These are phyloP conservation scores for Hygrocybe coccinea DNA, from an alignment of 768 basidiomycete species.

Conservation along the genomic window DNA sequence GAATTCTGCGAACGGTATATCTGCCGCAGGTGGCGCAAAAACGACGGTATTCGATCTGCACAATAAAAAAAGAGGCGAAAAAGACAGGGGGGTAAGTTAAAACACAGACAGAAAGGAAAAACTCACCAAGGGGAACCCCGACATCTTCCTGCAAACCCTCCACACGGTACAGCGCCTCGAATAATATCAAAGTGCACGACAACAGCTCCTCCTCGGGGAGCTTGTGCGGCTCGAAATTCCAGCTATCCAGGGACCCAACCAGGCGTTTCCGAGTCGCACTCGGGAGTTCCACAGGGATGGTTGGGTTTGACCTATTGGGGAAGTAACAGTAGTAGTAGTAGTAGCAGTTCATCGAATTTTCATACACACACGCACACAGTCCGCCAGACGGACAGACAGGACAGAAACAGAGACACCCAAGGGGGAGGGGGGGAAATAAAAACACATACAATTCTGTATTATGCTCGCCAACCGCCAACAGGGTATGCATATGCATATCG, in stretches of 20 bases:
- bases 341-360: no score
- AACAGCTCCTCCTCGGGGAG: slow-evolving; percentile 79
- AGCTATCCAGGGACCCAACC: slow-evolving; percentile 64
- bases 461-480: slow-evolving; percentile 62
- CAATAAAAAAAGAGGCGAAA: no score
- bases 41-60: slow-evolving; percentile 66
- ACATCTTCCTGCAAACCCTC: slow-evolving; percentile 64
- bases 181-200: slow-evolving; percentile 77
- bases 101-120: no score
- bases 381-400: no score
- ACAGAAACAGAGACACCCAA: not conserved
- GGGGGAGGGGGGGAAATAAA: not conserved
- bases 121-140: slow-evolving; percentile 56
- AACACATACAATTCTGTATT: slow-evolving; percentile 39
- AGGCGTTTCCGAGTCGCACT: slow-evolving; percentile 53
- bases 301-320: slow-evolving; percentile 13
- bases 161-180: slow-evolving; percentile 77
- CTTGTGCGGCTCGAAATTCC: slow-evolving; percentile 88
- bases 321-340: no score
- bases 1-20: slow-evolving; percentile 89
- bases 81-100: no score
- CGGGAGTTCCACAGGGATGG: slow-evolving; percentile 46
- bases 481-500: slow-evolving; percentile 80
- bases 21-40: slow-evolving; percentile 83
- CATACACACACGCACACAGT: no score